These are phyloP conservation scores for Ogataea neopini DNA, from an alignment of 805 yeast genomes.

Conservation along the genomic window DNA sequence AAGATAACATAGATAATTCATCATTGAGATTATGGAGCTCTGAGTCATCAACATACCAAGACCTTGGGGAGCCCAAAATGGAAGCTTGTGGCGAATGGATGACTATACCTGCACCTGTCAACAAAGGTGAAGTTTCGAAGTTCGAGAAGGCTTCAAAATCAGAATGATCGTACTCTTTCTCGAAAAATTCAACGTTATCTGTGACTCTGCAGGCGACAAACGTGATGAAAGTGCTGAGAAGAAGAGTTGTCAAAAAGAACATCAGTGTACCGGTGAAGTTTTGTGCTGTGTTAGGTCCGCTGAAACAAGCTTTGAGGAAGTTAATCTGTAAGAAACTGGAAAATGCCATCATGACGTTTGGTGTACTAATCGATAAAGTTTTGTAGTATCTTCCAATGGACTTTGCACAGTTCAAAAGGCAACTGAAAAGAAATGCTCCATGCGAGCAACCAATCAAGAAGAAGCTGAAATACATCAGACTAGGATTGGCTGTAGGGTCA, in stretches of 20 bases:
- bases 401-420: conserved; percentile 77
- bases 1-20: conserved; percentile 29
- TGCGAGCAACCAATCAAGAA: conserved; percentile 69
- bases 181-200: conserved; percentile 28
- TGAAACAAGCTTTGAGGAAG: conserved; percentile 23
- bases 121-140: conserved; percentile 36
- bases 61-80: conserved; percentile 31
- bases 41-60: conserved; percentile 32
- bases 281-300: conserved; percentile 15
- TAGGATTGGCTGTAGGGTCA: conserved; percentile 28
- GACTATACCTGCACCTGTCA: conserved; percentile 36
- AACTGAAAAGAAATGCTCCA: conserved; percentile 64
- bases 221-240: conserved; percentile 22
- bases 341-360: conserved; percentile 47
- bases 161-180: conserved; percentile 27
- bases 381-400: conserved; percentile 65
- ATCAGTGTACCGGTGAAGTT: conserved; percentile 25
- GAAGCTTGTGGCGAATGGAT: conserved; percentile 28
- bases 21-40: conserved; percentile 28
- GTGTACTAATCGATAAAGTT: conserved; percentile 81
- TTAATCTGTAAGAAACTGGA: conserved; percentile 34
- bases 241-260: conserved; percentile 25
- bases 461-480: conserved; percentile 49
- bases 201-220: conserved; percentile 33
- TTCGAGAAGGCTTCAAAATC: conserved; percentile 29